Evolutionary conservation across 129 eudicot genomes (phyloP), one percentile per base, ranked within the genome.

Genomic region (Flaveria brownii): DNA sequence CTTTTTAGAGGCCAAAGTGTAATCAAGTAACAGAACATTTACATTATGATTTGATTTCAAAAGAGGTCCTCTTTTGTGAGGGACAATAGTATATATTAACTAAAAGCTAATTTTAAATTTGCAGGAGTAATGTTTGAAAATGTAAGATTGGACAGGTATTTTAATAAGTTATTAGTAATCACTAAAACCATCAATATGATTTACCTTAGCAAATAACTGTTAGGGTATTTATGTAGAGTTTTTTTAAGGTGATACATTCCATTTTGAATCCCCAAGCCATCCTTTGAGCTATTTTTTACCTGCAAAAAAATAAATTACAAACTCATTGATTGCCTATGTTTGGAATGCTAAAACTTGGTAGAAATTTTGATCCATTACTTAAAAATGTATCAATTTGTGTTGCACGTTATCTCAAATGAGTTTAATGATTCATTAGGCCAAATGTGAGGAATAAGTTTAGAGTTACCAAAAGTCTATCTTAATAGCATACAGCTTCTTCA

Each of bases 151-250:
- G 36, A 30, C 36, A 50, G 67, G 41, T 50, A 64, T 13, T 6
- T n/a, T 76, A 30, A 30, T 26, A 18, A 13, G 13, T 11, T 15
- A 28, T 18, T 28, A 49, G 25, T 30, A 47, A 49, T n/a, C 68
- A 55, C 55, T 22, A 28, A 26, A 25, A 39, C 20, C 33, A 52
- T 72, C 51, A 41, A 25, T 15, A 80, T n/a, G 36, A 73, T 57
- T 60, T 83, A 94, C 98, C 98, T 91, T 78, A 94, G 73, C 74
- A 85, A 50, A 72, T 71, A 72, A 77, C 86, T 84, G 55, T 83
- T 86, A 15, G 98, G 98, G 83, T 70, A 94, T 83, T 85, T 85
- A 73, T 94, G 98, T 62, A 94, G 88, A 64, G 80, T 84, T 76
- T 84, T 94, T 42, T 77, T 88, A 42, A 94, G 91, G 75, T 94